Evolutionary conservation across 75 land plant species (phyloP).

Genomic region (Cryptomeria japonica): DNA sequence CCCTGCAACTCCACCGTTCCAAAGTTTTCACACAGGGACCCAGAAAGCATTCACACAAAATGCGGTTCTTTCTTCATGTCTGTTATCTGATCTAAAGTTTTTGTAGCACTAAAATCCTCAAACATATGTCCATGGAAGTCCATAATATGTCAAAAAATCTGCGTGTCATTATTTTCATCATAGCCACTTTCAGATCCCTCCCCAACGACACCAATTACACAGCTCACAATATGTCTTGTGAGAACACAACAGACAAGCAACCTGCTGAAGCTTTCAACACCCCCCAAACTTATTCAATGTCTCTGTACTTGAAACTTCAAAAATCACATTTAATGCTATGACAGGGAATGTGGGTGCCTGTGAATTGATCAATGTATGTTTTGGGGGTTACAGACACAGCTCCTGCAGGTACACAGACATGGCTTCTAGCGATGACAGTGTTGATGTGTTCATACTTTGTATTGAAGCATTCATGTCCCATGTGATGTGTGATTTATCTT

Average conservation of each 20-base stretch:
- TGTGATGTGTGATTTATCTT: not conserved
- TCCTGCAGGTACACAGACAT: not conserved
- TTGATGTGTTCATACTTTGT: not conserved
- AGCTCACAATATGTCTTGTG: not conserved
- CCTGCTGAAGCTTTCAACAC: not conserved
- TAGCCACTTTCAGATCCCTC: not conserved
- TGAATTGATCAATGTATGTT: not conserved
- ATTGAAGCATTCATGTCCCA: not conserved
- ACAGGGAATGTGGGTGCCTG: not conserved
- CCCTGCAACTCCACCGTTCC: not conserved
- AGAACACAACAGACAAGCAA: not conserved
- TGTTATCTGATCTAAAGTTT: not conserved
- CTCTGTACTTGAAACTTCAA: not conserved
- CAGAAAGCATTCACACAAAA: not conserved
- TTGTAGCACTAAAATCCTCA: not conserved
- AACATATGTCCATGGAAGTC: not conserved
- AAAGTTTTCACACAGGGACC: not conserved
- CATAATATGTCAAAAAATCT: not conserved
- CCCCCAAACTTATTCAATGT: not conserved
- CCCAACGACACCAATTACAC: not conserved
- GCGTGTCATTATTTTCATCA: not conserved
- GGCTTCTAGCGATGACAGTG: not conserved
- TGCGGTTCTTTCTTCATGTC: not conserved
- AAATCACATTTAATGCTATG: not conserved
- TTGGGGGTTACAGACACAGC: not conserved